Evolutionary conservation across 768 basidiomycete genomes (phyloP), one percentile per base, ranked within the genome.

Genomic region (Pulveroboletus ravenelii): DNA sequence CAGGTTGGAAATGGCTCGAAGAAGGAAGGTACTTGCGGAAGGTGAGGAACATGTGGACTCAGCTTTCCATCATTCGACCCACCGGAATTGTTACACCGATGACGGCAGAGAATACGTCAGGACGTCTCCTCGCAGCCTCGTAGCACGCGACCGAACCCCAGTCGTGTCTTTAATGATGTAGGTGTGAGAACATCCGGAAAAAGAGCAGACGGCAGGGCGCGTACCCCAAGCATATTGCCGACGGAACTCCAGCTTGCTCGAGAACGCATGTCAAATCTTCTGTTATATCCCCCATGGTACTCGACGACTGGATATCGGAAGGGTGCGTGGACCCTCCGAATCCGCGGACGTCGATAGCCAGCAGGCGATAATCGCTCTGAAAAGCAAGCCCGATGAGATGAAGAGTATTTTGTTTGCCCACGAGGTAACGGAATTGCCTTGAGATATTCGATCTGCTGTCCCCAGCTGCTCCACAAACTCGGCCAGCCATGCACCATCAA

Each of bases 401-500:
- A 5, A 27, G 25, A 5, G 14, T 0, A 12, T 13, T 12, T 18
- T 13, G 15, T 17, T 12, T 17, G 17, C 2, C 6, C 17, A 20
- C 5, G 1, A 10, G 6, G 9, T 17, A 2, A 8, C 3, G 15
- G 53, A 61, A 30, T 55, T 32, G 78, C 86, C 70, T 82, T 65
- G 63, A 89, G 83, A 52, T 79, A 77, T 45, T 79, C 68, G 15
- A 89, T 87, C 61, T 89, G 87, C 30, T 76, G 76, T 32, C 81
- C 75, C 87, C 87, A 89, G 17, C 77, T 78, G 47, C 80, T 83
- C 87, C 87, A 89, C 4, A 88, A 63, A 55, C 81, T 76, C 1
- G 87, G 87, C 87, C 87, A 89, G 4, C 87, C 87, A 57, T 89
- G 87, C 0, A 89, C 80, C 74, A 89, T 75, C 29, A 89, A 42